phyloP scores from a whole-genome alignment of 176 grass and related monocot species.

The Secale cereale region DNA sequence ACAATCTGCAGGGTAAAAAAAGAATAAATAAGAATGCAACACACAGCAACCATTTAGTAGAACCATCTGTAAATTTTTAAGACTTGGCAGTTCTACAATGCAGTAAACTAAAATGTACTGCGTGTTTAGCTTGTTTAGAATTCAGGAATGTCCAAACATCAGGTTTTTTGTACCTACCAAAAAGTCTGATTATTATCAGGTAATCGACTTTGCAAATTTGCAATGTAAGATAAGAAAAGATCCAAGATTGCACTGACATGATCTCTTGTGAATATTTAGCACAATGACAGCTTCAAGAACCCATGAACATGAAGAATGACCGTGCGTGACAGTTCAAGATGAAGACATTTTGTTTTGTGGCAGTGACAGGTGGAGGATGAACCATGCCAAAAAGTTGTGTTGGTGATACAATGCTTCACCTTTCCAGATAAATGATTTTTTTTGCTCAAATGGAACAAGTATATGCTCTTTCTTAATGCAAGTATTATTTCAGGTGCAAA shows the following conservation, averaged over 20 bases:
- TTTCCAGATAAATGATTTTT: neutral
- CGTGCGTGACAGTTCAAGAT: neutral
- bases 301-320: neutral
- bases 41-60: neutral
- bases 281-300: neutral
- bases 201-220: neutral
- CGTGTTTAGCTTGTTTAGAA: neutral
- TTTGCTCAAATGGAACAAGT: neutral
- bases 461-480: neutral
- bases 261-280: neutral
- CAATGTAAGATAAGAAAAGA: neutral
- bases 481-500: neutral
- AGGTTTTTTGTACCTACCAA: neutral
- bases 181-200: neutral
- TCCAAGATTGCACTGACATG: neutral
- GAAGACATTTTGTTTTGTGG: neutral
- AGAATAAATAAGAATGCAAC: neutral
- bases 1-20: slow-evolving; percentile 55
- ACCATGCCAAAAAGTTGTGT: neutral
- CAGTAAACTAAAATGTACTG: neutral
- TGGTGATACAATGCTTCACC: neutral
- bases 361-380: neutral
- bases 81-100: neutral
- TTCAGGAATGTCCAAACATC: neutral
- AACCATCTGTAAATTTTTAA: neutral